These are phyloP conservation scores for Rhodotorula sphaerocarpa DNA, from an alignment of 768 basidiomycete species.

Conservation along the genomic window DNA sequence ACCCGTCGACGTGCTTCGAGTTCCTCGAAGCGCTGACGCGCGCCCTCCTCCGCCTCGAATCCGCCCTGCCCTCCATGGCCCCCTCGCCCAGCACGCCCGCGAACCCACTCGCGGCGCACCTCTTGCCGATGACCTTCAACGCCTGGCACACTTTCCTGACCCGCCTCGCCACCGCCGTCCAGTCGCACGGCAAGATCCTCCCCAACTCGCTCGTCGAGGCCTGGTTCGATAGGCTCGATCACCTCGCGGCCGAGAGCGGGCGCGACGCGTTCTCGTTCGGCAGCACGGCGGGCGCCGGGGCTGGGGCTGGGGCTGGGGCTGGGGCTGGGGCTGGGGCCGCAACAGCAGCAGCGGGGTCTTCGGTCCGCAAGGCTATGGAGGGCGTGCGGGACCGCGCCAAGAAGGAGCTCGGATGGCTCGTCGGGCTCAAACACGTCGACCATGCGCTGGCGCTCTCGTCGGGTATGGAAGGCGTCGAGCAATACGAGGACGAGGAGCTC, in stretches of 20 bases:
- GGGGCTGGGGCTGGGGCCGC: background rate
- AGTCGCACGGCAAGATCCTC: slow-evolving; percentile 34
- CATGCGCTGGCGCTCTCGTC: background rate
- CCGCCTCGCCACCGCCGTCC: slow-evolving; percentile 23
- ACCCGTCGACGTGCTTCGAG: slow-evolving; percentile 36
- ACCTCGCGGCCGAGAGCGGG: background rate
- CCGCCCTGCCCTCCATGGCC: slow-evolving; percentile 24
- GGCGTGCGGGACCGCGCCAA: slow-evolving; percentile 35
- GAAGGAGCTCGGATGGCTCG: slow-evolving; percentile 37
- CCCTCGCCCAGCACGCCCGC: background rate
- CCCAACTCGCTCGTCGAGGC: slow-evolving; percentile 15
- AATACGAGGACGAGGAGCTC: slow-evolving; percentile 19
- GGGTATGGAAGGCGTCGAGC: slow-evolving; percentile 14
- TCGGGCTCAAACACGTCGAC: slow-evolving; percentile 14
- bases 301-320: too few species aligned
- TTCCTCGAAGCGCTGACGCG: slow-evolving; percentile 35
- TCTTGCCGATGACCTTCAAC: slow-evolving; percentile 33
- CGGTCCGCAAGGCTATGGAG: slow-evolving; percentile 28
- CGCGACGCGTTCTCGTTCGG: background rate
- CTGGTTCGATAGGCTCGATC: slow-evolving; percentile 34
- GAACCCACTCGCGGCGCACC: slow-evolving; percentile 22
- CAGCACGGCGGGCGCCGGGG: background rate
- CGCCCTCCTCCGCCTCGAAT: slow-evolving; percentile 32
- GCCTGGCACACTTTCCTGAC: slow-evolving; percentile 37
- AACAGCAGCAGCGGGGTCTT: background rate